Percentiles rank a stretch among this genome's conserved stretches.
These are phyloP conservation scores for Canavalia ensiformis DNA, from an alignment of 306 rosid species.

Conservation along the genomic window DNA sequence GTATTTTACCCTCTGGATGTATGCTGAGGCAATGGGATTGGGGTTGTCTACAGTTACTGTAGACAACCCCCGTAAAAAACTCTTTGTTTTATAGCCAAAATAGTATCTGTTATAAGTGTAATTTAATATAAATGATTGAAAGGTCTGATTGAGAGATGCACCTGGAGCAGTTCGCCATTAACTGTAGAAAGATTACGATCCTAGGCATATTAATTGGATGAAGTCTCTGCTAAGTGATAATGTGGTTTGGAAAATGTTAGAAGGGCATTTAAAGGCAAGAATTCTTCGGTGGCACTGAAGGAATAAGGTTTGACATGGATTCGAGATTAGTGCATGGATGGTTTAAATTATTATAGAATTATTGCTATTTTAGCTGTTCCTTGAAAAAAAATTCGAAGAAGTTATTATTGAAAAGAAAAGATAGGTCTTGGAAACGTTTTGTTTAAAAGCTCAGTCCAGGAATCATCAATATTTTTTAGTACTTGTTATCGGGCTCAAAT, in stretches of 20 bases:
- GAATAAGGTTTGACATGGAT: neutral
- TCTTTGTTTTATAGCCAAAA: neutral
- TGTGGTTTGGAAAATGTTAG: neutral
- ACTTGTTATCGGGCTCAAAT: neutral
- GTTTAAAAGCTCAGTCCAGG: neutral
- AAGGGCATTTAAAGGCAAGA: neutral
- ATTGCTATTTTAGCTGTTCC: neutral
- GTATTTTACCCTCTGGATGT: neutral
- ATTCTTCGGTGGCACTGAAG: neutral
- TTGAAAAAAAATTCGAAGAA: neutral
- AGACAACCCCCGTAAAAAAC: conserved; percentile 13
- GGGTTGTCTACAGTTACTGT: neutral
- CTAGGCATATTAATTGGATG: neutral
- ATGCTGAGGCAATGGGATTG: neutral
- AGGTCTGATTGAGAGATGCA: neutral
- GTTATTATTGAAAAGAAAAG: neutral
- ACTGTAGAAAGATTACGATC: neutral
- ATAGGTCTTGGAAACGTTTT: neutral
- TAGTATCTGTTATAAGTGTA: neutral
- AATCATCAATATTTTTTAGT: neutral
- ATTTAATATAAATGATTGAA: neutral
- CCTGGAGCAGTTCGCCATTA: neutral
- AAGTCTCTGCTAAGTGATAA: neutral
- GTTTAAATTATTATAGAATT: neutral
- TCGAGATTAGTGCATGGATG: neutral